Percentiles rank a stretch among this genome's conserved stretches.
These are phyloP conservation scores for Candida labiduridarum DNA, from an alignment of 1,139 yeast species.

Conservation along the genomic window DNA sequence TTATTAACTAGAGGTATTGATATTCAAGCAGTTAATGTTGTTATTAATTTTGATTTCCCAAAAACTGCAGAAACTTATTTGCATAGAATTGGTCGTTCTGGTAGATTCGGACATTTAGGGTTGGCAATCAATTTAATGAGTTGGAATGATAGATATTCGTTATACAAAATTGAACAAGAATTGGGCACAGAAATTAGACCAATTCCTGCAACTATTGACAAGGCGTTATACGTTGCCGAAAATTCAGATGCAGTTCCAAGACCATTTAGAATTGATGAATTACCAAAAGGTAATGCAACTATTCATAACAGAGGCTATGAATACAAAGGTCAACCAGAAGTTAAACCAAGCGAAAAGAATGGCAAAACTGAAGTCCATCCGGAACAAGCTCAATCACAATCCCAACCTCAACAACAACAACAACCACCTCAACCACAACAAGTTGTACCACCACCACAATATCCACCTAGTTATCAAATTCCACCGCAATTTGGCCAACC, in stretches of 20 bases:
- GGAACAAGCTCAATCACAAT: constrained; percentile 18
- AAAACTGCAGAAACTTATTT: constrained; percentile 96
- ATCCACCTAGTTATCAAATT: constrained; percentile 16
- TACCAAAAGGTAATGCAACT: constrained; percentile 55
- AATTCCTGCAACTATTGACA: constrained; percentile 89
- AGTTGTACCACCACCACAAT: constrained; percentile 13
- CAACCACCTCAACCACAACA: constrained; percentile 16
- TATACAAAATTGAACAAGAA: constrained; percentile 95
- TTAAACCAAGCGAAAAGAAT: constrained; percentile 17
- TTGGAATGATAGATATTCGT: constrained; percentile 94
- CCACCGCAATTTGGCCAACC: constrained; percentile 19
- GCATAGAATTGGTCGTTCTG: constrained; percentile 99
- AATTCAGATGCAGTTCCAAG: constrained; percentile 76
- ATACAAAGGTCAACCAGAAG: constrained; percentile 54
- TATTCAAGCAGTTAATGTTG: constrained; percentile 98
- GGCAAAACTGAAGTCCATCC: constrained; percentile 19
- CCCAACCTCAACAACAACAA: constrained; percentile 21
- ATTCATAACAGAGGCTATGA: constrained; percentile 37
- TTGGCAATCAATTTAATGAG: constrained; percentile 94
- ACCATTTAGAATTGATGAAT: constrained; percentile 77
- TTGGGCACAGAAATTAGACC: constrained; percentile 97
- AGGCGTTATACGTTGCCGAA: constrained; percentile 84
- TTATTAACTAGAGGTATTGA: constrained; percentile 97
- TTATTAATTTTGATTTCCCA: constrained; percentile 97
- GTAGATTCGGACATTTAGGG: constrained; percentile 98